Evolutionary conservation across 2,329 filamentous ascomycete species (phyloP), one percentile per base, ranked within the genome.

Genomic region (Trichophyton mentagrophytes): DNA sequence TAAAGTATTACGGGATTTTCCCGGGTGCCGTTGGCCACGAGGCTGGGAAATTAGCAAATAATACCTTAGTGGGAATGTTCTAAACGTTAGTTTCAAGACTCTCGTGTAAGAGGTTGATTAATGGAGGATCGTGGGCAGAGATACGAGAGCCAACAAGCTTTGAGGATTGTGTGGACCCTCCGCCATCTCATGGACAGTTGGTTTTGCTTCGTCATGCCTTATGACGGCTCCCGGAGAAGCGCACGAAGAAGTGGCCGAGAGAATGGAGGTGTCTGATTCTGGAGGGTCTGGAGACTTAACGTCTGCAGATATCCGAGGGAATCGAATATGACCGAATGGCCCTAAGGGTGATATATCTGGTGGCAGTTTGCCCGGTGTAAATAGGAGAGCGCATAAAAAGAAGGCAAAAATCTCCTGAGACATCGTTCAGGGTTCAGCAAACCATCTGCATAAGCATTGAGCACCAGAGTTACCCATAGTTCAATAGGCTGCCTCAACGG

Each of bases 91-190:
- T 13, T 22, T 27, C 46, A n/a, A 11, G 20, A 27, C 6, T 13
- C 46, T 15, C 20, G 46, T 51, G 46, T 51, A 51, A 25, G 20
- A 27, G 46, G 13, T 51, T 27, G 13, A 51, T 51, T 51, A n/a
- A 51, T 13, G 46, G 1, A 51, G 46, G 46, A 51, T 51, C 46
- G 9, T 51, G 46, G 25, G 15, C 20, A 51, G 22, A 51, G 11
- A 51, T 51, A 51, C 46, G 46, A 51, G 46, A 51, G 13, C 46
- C 46, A 51, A 51, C 46, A 51, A 51, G 46, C 46, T 51, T 51
- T 27, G 46, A 27, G 9, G 11, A 51, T 27, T 15, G 20, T 51
- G 46, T 51, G 46, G 46, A 51, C 22, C 46, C 46, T 51, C 46
- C 46, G 46, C 46, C 46, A 51, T 51, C 20, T 9, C 3, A 27